A percentile compares a stretch with the other conserved stretches of the same genome.
Evolutionary conservation across 2,329 filamentous ascomycete species (phyloP).

Genomic region (Phaeosphaeria sp.): DNA sequence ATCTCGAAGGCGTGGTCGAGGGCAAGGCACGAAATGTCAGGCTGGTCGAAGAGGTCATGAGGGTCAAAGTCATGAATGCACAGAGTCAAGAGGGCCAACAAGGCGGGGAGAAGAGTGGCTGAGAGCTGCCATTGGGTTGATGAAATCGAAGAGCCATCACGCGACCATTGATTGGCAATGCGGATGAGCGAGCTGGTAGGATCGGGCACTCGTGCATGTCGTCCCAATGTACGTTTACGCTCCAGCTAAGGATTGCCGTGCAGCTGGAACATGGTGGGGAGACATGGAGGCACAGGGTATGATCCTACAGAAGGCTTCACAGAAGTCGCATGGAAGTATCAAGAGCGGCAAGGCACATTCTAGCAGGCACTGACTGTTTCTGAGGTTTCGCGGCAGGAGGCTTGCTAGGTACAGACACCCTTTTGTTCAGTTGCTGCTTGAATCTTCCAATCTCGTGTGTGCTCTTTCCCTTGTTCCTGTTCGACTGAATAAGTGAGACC

Average conservation of each 20-base stretch:
- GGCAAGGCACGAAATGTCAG: constrained; percentile 84
- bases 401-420: no score
- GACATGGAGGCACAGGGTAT: not conserved
- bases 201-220: no score
- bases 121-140: constrained; percentile 2
- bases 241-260: not conserved
- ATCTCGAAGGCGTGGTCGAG: constrained; percentile 72
- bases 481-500: no score
- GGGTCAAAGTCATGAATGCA: constrained; percentile 44
- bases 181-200: not conserved
- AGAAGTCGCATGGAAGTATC: no score
- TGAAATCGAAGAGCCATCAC: not conserved
- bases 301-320: no score
- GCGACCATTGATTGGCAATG: not conserved
- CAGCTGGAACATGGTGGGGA: not conserved
- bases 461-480: no score
- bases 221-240: no score
- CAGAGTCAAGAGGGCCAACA: constrained; percentile 32
- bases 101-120: constrained; percentile 29
- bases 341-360: no score
- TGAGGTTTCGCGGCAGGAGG: no score
- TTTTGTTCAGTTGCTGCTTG: no score
- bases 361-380: no score
- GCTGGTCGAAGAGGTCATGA: constrained; percentile 78
- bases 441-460: no score